Conservation (phyloP, 805 yeast genomes). For the Ogataea haglerorum region DNA sequence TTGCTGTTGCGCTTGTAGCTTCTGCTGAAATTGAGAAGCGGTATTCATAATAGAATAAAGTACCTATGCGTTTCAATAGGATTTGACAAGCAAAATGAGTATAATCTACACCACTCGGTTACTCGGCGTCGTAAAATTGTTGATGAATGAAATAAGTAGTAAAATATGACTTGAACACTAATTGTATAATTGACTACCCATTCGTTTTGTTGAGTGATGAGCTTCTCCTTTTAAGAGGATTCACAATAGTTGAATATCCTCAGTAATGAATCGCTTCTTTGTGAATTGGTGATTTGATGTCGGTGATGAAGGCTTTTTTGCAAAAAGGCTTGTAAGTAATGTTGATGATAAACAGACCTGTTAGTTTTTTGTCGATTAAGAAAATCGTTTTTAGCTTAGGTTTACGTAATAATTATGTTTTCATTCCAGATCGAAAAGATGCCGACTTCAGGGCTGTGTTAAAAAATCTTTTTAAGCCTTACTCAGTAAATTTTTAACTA, state of each 20-base stretch:
- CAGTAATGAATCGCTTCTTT: no score
- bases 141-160: not conserved
- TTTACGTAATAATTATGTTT: no score
- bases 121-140: no score
- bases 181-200: not conserved
- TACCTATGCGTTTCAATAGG: not conserved
- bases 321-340: no score
- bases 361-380: not conserved
- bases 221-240: not conserved
- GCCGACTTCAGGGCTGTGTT: constrained; percentile 3
- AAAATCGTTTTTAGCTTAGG: not conserved
- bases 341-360: not conserved
- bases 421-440: no score
- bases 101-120: no score
- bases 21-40: constrained; percentile 7
- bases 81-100: not conserved
- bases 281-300: no score
- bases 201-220: not conserved
- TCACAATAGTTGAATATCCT: no score
- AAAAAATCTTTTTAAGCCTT: constrained; percentile 1
- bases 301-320: no score
- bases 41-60: not conserved
- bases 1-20: constrained; percentile 15
- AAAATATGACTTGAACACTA: not conserved
- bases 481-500: not conserved